Base-by-base conservation (phyloP, 108 stramenopile genomes). In the Nannochloropsis salina region DNA sequence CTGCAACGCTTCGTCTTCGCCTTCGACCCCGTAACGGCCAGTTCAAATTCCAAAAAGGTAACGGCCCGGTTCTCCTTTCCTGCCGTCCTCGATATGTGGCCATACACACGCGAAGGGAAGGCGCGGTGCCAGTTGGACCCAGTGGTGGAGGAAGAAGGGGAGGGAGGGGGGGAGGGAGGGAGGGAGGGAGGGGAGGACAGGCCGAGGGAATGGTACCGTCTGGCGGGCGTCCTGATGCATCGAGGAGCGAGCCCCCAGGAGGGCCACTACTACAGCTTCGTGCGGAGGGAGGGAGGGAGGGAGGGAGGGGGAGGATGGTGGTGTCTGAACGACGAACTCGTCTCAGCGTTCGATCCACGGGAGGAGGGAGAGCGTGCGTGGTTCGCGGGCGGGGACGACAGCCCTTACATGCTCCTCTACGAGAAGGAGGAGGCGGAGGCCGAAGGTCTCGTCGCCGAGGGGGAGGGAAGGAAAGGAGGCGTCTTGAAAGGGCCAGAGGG, bases 321-420 rank as follows among this genome's bases (percentile, higher is more conserved):
- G 61, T 74, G 61, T 74, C 20, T 74, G 61, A 74, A 74, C n/a
- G 61, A 74, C n/a, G 61, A 74, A n/a, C 20, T 4, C 1, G 61
- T 74, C n/a, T 20, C 61, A n/a, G 61, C 61, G 61, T 74, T 74
- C 61, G 61, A 74, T n/a, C 61, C 61, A 2, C 20, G 20, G 61
- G n/a, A 74, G 61, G 61, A 74, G 61, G 61, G 20, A n/a, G 61
- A 74, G 61, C 15, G n/a, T 2, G 4, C 5, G 61, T 74, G 61
- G 61, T 74, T 74, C n/a, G 61, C 2, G 61, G 61, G 61, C 15
- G 61, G 61, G 61, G 15, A 74, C n/a, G 61, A 74, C 5, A 20
- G 61, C n/a, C 61, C 61, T 15, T 74, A 20, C 61, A 74, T 74
- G 61, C n/a, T 74, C 20, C 61, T 74, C 61, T 74, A 74, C 61